These are phyloP conservation scores for Clonostachys sp. DNA, from an alignment of 2,329 filamentous ascomycete genomes.

Conservation along the genomic window DNA sequence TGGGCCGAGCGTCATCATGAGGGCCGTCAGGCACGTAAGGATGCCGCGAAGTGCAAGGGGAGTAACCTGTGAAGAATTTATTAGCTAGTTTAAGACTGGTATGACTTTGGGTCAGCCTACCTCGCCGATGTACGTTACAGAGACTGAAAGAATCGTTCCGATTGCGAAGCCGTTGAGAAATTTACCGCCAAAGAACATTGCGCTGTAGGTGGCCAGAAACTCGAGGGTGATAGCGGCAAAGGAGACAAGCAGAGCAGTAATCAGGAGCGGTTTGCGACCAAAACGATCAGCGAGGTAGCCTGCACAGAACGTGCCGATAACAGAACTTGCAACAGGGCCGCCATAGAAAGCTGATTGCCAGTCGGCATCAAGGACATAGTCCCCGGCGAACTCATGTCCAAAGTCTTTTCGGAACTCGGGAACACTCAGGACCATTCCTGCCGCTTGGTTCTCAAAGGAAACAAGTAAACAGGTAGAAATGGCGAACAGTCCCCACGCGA, in stretches of 20 bases:
- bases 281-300: slow-evolving; percentile 18
- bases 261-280: slow-evolving; percentile 25
- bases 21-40: slow-evolving; percentile 17
- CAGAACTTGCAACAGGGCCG: slow-evolving; percentile 27
- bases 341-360: slow-evolving; percentile 40
- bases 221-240: slow-evolving; percentile 32
- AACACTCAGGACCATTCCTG: slow-evolving; percentile 33
- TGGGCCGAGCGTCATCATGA: slow-evolving; percentile 22
- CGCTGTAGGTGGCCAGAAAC: slow-evolving; percentile 31
- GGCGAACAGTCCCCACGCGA: slow-evolving; percentile 28
- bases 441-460: slow-evolving; percentile 33
- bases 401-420: slow-evolving; percentile 39
- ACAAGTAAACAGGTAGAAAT: slow-evolving; percentile 31
- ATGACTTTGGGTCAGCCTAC: slow-evolving; percentile 5
- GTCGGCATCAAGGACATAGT: slow-evolving; percentile 30
- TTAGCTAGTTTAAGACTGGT: too few species aligned
- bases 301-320: neutral
- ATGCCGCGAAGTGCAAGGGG: slow-evolving; percentile 20
- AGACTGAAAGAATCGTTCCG: slow-evolving; percentile 15
- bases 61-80: slow-evolving; percentile 7
- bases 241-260: slow-evolving; percentile 26
- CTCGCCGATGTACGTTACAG: slow-evolving; percentile 22
- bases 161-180: slow-evolving; percentile 33
- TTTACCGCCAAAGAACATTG: slow-evolving; percentile 34
- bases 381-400: slow-evolving; percentile 23